These are phyloP conservation scores for Monosporascus sp. DNA, from an alignment of 2,329 filamentous ascomycete species.

Conservation along the genomic window DNA sequence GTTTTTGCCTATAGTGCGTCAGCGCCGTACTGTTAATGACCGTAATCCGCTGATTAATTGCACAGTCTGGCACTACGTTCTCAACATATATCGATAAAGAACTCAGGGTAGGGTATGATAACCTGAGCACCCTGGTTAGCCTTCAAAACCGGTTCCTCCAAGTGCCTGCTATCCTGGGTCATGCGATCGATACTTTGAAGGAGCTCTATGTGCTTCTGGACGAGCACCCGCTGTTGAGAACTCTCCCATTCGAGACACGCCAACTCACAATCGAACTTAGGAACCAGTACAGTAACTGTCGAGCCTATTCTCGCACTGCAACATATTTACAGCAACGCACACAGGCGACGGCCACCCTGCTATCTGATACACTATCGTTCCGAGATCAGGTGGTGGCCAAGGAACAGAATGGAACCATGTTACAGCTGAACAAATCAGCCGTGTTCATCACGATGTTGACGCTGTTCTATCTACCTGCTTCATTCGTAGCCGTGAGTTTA, in stretches of 20 bases:
- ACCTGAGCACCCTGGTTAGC: constrained; percentile 18
- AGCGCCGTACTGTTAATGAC: not conserved
- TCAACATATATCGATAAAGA: constrained; percentile 23
- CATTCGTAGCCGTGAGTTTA: constrained; percentile 30
- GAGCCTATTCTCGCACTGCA: constrained; percentile 15
- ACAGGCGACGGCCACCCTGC: constrained; percentile 19
- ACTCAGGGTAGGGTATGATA: constrained; percentile 21
- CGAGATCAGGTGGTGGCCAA: constrained; percentile 27
- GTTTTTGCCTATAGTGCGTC: constrained; percentile 20
- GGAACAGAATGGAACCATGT: constrained; percentile 25
- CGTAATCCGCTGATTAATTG: not conserved
- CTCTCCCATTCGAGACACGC: not conserved
- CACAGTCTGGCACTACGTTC: constrained; percentile 21
- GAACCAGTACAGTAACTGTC: constrained; percentile 11
- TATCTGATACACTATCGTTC: constrained; percentile 23
- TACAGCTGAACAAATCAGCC: constrained; percentile 26
- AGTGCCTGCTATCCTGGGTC: constrained; percentile 13
- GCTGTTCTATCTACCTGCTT: constrained; percentile 27
- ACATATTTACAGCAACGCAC: constrained; percentile 18
- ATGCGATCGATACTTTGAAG: constrained; percentile 12
- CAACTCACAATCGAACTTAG: constrained; percentile 2
- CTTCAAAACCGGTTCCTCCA: constrained; percentile 22
- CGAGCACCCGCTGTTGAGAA: not conserved
- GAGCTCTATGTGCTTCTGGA: constrained; percentile 12
- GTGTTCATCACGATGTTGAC: constrained; percentile 27